Base-by-base conservation (phyloP, 2,329 filamentous ascomycete species). In the Fusarium ramigenum region DNA sequence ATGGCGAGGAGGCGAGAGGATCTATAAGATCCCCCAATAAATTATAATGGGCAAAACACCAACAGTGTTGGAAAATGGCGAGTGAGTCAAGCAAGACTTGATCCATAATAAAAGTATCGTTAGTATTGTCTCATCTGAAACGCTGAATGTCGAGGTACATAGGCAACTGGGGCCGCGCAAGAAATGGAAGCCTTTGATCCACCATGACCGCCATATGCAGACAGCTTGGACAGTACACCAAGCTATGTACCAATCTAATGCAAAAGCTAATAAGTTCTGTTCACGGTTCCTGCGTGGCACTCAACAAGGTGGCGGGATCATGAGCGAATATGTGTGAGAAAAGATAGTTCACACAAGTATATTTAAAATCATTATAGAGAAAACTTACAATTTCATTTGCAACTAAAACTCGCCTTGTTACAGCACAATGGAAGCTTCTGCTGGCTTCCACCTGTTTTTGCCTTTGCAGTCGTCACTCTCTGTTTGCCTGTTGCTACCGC, bases 381-480 rank as follows among this genome's bases (percentile, higher is more conserved):
- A 44, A 28, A 46, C 14, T 14, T 30, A 39, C 28, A 14, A 7
- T 32, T 37, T 23, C 14, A 50, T 47, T 39, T 30, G 32, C 21
- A 30, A 56, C 36, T 16, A 56, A 56, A 30, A 42, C 25, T 8
- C 11, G 46, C 18, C n/a, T 53, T 32, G 11, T 25, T 34, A n/a
- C n/a, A 52, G 30, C 36, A 37, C 12, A 66, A 72, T 74, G 69
- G 72, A 74, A 74, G 69, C 69, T 74, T 74, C 72, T 74, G 66
- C 52, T 56, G 64, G 72, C 28, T 74, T 74, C 72, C 56, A 74
- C 59, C 56, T 56, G 79, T 77, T 74, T 74, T 66, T 73, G 68
- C 64, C 54, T 64, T 66, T 52, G 68, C 49, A 75, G 72, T 77
- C 76, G 76, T 77, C 75, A 78, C 75, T 78, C 70, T 66, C 50